These are phyloP conservation scores for Ganoderma boninense DNA, from an alignment of 1,284 basidiomycete genomes.

Conservation along the genomic window DNA sequence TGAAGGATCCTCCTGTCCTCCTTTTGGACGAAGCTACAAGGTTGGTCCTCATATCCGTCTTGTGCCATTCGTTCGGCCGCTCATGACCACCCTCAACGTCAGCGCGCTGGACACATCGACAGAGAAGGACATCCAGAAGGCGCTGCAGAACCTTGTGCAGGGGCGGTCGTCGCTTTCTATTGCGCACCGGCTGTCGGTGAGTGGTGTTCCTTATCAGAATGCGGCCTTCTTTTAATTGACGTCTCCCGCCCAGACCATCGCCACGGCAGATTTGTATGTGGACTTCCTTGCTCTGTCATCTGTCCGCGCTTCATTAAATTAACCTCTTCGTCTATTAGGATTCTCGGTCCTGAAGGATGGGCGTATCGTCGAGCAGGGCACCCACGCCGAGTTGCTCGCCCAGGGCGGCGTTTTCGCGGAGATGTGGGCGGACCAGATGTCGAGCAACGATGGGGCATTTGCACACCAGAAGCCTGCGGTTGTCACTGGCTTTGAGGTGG, in stretches of 20 bases:
- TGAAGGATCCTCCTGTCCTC: conserved; percentile 87
- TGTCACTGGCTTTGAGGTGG: conserved; percentile 49
- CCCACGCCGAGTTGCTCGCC: conserved; percentile 76
- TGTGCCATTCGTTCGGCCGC: conserved; percentile 12
- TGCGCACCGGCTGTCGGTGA: conserved; percentile 81
- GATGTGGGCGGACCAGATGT: conserved; percentile 85
- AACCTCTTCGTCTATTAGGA: conserved; percentile 56
- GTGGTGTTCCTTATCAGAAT: conserved; percentile 41
- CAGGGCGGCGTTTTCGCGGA: conserved; percentile 76
- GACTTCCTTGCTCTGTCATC: conserved; percentile 11
- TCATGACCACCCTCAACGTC: conserved; percentile 24
- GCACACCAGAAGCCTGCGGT: conserved; percentile 48
- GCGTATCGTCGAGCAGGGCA: conserved; percentile 81
- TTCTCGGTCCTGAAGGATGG: conserved; percentile 86
- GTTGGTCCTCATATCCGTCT: conserved; percentile 42
- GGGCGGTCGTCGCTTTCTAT: conserved; percentile 82
- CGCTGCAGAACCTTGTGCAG: conserved; percentile 74
- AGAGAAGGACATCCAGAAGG: conserved; percentile 87
- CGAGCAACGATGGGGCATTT: conserved; percentile 58
- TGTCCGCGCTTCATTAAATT: conserved; percentile 16
- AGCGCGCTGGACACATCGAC: conserved; percentile 86
- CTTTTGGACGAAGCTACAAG: conserved; percentile 87
- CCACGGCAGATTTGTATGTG: conserved; percentile 75
- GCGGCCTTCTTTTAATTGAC: conserved; percentile 24
- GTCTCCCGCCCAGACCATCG: conserved; percentile 65